Evolutionary conservation across 345 rosid species (phyloP).

Genomic region (Stellera chamaejasme): DNA sequence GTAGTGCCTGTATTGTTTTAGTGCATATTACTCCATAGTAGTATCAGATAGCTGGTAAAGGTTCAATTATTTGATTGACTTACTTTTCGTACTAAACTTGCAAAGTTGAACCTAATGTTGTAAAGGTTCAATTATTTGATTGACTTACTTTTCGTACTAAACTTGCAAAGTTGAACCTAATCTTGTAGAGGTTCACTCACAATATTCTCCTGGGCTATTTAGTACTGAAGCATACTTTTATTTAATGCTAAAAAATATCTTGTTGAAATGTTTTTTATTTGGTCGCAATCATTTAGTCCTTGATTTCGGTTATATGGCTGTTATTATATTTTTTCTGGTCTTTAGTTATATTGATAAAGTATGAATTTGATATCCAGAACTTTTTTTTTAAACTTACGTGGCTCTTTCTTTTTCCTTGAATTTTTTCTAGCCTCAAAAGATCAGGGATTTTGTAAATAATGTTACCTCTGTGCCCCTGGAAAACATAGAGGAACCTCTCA

Average conservation of each 20-base stretch:
- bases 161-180: no score
- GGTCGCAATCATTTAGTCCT: neutral
- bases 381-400: constrained; percentile 2
- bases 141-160: no score
- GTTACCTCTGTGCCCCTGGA: constrained; percentile 64
- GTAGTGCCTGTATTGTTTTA: no score
- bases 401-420: constrained; percentile 2
- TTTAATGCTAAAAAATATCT: neutral
- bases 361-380: neutral
- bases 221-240: neutral
- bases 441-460: constrained; percentile 67
- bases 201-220: neutral
- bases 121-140: no score
- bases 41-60: no score
- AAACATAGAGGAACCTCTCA: constrained; percentile 70
- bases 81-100: no score
- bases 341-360: neutral
- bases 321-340: neutral
- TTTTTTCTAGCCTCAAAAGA: constrained; percentile 76
- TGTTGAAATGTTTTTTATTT: neutral
- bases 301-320: neutral
- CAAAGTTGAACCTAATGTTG: no score
- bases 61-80: no score
- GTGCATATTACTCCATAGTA: no score
- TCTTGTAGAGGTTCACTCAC: no score